phyloP scores from a whole-genome alignment of 345 rosid genomes.

The Eucalyptus shirleyi region DNA sequence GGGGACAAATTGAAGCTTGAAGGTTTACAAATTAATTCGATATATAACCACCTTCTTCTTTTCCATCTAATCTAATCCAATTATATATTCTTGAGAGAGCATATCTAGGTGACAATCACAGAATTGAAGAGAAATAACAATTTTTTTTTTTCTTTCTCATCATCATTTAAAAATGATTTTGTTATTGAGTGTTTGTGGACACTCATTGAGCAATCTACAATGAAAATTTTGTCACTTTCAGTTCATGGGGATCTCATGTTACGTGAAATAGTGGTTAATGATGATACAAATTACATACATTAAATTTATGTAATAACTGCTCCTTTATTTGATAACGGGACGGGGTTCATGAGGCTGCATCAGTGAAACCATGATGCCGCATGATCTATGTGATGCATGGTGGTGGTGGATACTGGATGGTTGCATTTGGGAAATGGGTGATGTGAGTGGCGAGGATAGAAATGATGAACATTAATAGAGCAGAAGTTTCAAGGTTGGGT shows the following conservation, averaged over 20 bases:
- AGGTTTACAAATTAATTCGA: neutral
- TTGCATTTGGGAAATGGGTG: neutral
- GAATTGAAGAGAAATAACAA: neutral
- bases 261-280: neutral
- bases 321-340: neutral
- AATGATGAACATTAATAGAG: too few relatives aligned
- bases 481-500: neutral
- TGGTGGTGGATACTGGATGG: neutral
- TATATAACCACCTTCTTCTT: neutral
- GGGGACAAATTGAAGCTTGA: neutral
- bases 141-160: neutral
- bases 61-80: fast-evolving
- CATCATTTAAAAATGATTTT: neutral
- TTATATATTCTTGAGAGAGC: neutral
- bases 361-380: neutral
- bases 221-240: fast-evolving
- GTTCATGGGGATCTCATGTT: neutral
- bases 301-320: neutral
- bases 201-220: neutral
- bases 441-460: neutral
- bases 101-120: neutral
- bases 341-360: neutral
- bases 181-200: neutral
- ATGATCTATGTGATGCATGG: neutral
- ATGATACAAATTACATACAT: neutral